Percentiles rank a stretch among this genome's conserved stretches.
Evolutionary conservation across 331 rosid genomes (phyloP).

Genomic region (Rhamnella rubrinervis): DNA sequence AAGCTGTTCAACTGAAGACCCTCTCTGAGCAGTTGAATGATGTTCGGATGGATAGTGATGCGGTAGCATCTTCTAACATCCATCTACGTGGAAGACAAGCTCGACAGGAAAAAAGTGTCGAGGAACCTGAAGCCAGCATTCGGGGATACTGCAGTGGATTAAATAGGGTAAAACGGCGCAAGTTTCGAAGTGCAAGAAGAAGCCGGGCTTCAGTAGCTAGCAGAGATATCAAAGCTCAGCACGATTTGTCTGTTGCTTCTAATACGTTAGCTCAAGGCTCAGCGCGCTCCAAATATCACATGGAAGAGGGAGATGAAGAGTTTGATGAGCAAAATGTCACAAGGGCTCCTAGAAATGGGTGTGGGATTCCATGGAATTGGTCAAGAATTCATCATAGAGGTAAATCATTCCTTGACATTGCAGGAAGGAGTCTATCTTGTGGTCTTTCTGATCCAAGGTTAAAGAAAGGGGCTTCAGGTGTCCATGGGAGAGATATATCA

Average conservation of each 20-base stretch:
- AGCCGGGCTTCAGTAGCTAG: constrained; percentile 50
- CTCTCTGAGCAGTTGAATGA: constrained; percentile 73
- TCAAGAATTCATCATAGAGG: constrained; percentile 95
- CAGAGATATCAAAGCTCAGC: constrained; percentile 68
- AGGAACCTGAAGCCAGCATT: constrained; percentile 56
- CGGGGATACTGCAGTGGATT: constrained; percentile 56
- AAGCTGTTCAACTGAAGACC: constrained; percentile 57
- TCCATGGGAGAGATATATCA: constrained; percentile 58
- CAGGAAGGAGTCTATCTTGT: constrained; percentile 94
- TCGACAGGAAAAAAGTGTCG: constrained; percentile 48
- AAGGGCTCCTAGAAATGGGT: constrained; percentile 87
- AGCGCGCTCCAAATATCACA: constrained; percentile 47
- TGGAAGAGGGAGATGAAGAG: constrained; percentile 60
- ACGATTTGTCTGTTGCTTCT: constrained; percentile 87
- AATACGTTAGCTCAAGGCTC: constrained; percentile 70
- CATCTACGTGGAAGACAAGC: constrained; percentile 54
- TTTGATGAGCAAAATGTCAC: constrained; percentile 60
- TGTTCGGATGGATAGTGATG: constrained; percentile 75
- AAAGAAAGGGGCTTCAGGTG: constrained; percentile 57
- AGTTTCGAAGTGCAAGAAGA: constrained; percentile 60
- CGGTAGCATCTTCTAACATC: constrained; percentile 70
- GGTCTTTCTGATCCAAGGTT: constrained; percentile 84
- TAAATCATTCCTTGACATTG: constrained; percentile 82
- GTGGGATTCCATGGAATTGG: constrained; percentile 99
- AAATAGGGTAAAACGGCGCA: constrained; percentile 63